Evolutionary conservation across 1,284 basidiomycete species (phyloP).

Genomic region (Microbotryum silenes-acaulis): DNA sequence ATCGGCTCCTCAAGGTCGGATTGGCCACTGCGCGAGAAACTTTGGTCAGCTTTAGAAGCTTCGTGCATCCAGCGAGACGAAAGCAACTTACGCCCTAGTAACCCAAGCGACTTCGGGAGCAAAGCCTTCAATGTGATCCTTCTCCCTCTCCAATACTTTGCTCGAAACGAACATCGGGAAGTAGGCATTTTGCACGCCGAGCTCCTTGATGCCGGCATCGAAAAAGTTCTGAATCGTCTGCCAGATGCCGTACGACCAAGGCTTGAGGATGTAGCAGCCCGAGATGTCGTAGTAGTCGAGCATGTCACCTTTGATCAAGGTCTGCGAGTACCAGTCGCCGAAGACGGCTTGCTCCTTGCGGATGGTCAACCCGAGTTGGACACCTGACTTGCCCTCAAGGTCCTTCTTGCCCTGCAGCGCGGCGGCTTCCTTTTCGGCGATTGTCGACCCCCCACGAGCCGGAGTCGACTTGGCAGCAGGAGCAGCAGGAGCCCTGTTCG

Average conservation of each 20-base stretch:
- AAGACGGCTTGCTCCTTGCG: slow-evolving; percentile 88
- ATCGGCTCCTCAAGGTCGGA: slow-evolving; percentile 95
- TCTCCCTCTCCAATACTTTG: slow-evolving; percentile 90
- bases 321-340: slow-evolving; percentile 87
- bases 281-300: slow-evolving; percentile 98
- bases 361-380: slow-evolving; percentile 84
- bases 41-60: neutral
- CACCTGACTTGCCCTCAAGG: slow-evolving; percentile 72
- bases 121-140: slow-evolving; percentile 99
- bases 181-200: slow-evolving; percentile 94
- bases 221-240: slow-evolving; percentile 94
- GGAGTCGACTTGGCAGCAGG: slow-evolving; percentile 37
- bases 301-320: slow-evolving; percentile 98
- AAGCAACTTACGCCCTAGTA: slow-evolving; percentile 67
- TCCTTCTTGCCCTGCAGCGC: slow-evolving; percentile 53
- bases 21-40: slow-evolving; percentile 56
- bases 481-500: neutral
- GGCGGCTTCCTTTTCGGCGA: slow-evolving; percentile 41
- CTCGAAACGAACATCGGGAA: slow-evolving; percentile 98
- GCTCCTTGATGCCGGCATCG: slow-evolving; percentile 70
- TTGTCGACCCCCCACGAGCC: slow-evolving; percentile 40
- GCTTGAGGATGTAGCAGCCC: slow-evolving; percentile 97
- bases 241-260: slow-evolving; percentile 97
- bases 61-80: neutral
- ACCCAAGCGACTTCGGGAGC: slow-evolving; percentile 99